phyloP scores from a whole-genome alignment of 2,329 filamentous ascomycete species.

The Hortaea sp. region DNA sequence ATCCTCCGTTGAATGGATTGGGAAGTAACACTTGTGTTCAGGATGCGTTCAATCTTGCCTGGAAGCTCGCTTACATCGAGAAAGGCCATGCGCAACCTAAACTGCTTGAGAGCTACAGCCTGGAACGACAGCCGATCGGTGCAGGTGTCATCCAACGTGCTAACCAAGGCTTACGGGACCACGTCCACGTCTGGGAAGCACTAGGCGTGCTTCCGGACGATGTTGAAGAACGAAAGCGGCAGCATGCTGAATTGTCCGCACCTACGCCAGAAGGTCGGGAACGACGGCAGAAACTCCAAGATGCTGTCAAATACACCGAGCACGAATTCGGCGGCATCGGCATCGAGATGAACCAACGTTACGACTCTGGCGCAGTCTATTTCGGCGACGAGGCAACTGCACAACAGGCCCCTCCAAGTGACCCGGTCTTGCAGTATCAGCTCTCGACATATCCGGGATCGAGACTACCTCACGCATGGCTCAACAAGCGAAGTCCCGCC shows the following conservation, averaged over 20 bases:
- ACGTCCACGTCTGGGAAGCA: conserved; percentile 27
- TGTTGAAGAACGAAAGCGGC: conserved; percentile 18
- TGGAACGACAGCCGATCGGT: conserved; percentile 31
- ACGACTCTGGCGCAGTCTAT: conserved; percentile 33
- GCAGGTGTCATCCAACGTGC: conserved; percentile 45
- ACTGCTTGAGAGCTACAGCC: conserved; percentile 22
- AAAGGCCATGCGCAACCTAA: conserved; percentile 16
- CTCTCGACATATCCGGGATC: conserved; percentile 47
- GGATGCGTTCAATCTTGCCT: conserved; percentile 30
- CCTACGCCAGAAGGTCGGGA: conserved; percentile 23
- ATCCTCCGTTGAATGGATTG: conserved; percentile 48
- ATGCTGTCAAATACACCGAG: conserved; percentile 20
- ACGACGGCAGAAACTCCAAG: conserved; percentile 26
- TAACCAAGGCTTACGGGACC: conserved; percentile 48
- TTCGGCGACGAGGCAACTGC: conserved; percentile 18
- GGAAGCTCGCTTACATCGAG: conserved; percentile 27
- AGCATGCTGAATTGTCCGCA: conserved; percentile 20
- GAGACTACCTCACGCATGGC: conserved; percentile 53
- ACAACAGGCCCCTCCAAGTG: conserved; percentile 12
- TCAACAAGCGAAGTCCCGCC: conserved; percentile 40
- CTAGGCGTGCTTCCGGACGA: conserved; percentile 17
- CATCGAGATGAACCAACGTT: conserved; percentile 50
- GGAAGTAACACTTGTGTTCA: conserved; percentile 46
- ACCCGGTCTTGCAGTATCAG: conserved; percentile 17
- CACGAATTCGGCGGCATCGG: conserved; percentile 45